These are phyloP conservation scores for Solanum bulbocastanum DNA, from an alignment of 257 asterid genomes.

Conservation along the genomic window DNA sequence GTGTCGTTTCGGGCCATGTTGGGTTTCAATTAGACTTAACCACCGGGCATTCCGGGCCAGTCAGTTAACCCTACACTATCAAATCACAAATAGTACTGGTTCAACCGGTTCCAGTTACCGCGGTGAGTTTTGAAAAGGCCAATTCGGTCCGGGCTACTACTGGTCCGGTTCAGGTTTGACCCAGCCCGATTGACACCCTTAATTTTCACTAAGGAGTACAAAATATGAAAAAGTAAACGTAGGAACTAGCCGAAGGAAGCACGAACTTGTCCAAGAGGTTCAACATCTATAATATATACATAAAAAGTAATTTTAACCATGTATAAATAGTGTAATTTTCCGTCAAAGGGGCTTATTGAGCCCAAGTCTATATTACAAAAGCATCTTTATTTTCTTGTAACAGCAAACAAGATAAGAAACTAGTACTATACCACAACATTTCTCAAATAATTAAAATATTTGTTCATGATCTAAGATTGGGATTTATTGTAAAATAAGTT, in stretches of 20 bases:
- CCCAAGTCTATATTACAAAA: background rate
- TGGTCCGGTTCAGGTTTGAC: too few species aligned
- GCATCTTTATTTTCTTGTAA: background rate
- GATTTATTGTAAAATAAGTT: constrained; percentile 5
- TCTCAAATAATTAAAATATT: background rate
- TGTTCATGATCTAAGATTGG: background rate
- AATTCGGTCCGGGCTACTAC: too few species aligned
- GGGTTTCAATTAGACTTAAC: background rate
- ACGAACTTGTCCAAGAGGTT: background rate
- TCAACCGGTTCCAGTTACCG: too few species aligned
- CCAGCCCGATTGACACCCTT: background rate
- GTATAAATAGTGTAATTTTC: too few species aligned
- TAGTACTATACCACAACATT: background rate
- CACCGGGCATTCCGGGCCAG: background rate
- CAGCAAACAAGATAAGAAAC: background rate
- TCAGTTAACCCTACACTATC: background rate
- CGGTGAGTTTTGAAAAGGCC: background rate
- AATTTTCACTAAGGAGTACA: too few species aligned
- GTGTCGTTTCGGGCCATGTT: background rate
- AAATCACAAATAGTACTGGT: background rate
- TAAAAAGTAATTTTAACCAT: background rate
- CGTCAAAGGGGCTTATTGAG: background rate
- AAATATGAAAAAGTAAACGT: too few species aligned
- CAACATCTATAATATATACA: background rate
- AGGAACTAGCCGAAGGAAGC: background rate